phyloP scores from a whole-genome alignment of 2,329 filamentous ascomycete genomes.

The Biscogniauxia sp. region DNA sequence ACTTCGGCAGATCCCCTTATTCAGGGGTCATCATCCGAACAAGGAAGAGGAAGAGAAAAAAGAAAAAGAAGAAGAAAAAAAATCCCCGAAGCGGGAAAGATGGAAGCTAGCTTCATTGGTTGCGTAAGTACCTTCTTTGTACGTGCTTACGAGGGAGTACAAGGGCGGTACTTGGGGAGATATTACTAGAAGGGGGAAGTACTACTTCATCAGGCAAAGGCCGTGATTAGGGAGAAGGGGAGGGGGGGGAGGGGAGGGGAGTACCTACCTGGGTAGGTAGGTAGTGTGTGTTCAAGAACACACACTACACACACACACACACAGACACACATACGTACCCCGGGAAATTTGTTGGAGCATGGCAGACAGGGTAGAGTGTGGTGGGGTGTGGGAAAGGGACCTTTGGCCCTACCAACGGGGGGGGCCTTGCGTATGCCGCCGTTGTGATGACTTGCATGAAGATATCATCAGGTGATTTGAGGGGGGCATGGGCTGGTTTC shows the following conservation, averaged over 20 bases:
- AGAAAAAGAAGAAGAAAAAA: background rate
- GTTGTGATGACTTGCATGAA: background rate
- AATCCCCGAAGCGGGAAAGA: background rate
- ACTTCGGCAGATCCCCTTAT: no score
- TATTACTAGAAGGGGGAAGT: background rate
- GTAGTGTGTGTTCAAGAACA: background rate
- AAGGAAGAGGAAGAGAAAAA: background rate
- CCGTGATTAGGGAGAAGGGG: background rate
- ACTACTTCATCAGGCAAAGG: constrained; percentile 1
- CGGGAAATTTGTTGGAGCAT: background rate
- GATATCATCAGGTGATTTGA: background rate
- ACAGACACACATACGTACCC: background rate
- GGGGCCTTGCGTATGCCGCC: background rate
- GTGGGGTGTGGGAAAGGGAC: background rate
- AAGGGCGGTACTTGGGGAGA: background rate
- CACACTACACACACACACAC: no score
- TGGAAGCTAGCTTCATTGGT: background rate
- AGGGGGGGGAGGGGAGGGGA: background rate
- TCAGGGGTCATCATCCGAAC: no score
- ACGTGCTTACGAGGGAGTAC: background rate
- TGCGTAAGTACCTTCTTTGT: background rate
- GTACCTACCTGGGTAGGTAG: no score
- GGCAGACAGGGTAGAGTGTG: background rate
- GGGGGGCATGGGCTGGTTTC: background rate
- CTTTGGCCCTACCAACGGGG: background rate